Evolutionary conservation across 148 eudicot genomes (phyloP).

Genomic region (Nyssa sinensis): DNA sequence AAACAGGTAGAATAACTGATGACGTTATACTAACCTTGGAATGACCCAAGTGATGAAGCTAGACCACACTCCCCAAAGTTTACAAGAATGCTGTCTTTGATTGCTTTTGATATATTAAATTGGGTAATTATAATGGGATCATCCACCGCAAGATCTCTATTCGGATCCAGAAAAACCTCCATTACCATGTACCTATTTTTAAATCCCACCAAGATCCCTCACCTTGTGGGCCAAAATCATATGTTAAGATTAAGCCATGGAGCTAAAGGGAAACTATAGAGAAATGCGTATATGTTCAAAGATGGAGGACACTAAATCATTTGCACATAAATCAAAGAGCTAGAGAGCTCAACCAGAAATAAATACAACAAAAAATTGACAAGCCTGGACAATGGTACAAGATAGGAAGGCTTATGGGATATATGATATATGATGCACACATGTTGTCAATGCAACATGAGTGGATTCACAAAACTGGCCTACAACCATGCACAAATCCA

Average conservation of each 20-base stretch:
- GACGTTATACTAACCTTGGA: slow-evolving; percentile 51
- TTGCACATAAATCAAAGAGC: neutral
- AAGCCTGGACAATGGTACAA: neutral
- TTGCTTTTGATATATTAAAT: slow-evolving; percentile 61
- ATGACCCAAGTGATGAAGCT: slow-evolving; percentile 75
- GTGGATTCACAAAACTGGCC: too few species aligned
- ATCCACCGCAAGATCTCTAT: slow-evolving; percentile 44
- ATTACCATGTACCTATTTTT: slow-evolving; percentile 86
- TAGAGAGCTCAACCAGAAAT: neutral
- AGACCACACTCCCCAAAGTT: slow-evolving; percentile 98
- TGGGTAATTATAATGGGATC: slow-evolving; percentile 66
- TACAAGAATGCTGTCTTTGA: slow-evolving; percentile 68
- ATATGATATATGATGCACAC: neutral
- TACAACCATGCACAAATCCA: too few species aligned
- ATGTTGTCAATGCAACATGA: neutral
- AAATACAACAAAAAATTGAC: neutral
- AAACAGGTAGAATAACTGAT: neutral
- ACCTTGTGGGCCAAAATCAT: neutral
- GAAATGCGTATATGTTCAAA: neutral
- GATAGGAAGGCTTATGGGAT: neutral
- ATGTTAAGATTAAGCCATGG: neutral
- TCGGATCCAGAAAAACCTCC: slow-evolving; percentile 78
- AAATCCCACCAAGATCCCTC: slow-evolving; percentile 75
- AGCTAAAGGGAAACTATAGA: neutral
- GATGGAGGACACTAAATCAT: neutral